phyloP scores from a whole-genome alignment of 75 land plant species.

The Cryptomeria japonica region DNA sequence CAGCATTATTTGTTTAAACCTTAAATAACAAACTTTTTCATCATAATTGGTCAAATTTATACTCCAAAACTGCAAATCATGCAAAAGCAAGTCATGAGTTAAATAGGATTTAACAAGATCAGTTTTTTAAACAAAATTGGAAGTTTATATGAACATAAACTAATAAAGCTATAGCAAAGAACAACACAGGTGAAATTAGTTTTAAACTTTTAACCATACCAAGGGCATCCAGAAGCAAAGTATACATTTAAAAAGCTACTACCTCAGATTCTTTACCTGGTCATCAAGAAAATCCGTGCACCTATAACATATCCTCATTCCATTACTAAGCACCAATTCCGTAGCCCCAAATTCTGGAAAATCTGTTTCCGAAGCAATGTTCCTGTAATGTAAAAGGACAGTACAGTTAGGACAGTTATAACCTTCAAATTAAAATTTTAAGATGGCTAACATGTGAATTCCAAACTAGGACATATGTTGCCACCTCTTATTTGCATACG shows the following conservation, averaged over 20 bases:
- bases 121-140: not conserved
- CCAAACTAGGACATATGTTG: not conserved
- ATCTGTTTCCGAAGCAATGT: slow-evolving; percentile 46
- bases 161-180: not conserved
- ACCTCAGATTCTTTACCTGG: slow-evolving; percentile 44
- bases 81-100: not conserved
- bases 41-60: not conserved
- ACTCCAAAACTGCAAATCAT: not conserved
- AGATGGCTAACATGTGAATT: not conserved
- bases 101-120: not conserved
- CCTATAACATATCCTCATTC: slow-evolving; percentile 92
- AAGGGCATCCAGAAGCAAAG: not conserved
- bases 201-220: not conserved
- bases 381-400: slow-evolving; percentile 33
- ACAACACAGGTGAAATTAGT: not conserved
- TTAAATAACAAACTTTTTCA: not conserved
- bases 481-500: not conserved
- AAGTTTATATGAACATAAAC: not conserved
- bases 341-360: slow-evolving; percentile 72
- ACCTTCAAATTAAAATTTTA: not conserved
- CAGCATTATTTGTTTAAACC: not conserved
- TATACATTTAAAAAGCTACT: not conserved
- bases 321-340: slow-evolving; percentile 85
- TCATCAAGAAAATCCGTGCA: slow-evolving; percentile 93
- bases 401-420: not conserved